Percentiles rank a stretch among this genome's conserved stretches.
Evolutionary conservation across 768 basidiomycete genomes (phyloP).

Genomic region (Suillus decipiens): DNA sequence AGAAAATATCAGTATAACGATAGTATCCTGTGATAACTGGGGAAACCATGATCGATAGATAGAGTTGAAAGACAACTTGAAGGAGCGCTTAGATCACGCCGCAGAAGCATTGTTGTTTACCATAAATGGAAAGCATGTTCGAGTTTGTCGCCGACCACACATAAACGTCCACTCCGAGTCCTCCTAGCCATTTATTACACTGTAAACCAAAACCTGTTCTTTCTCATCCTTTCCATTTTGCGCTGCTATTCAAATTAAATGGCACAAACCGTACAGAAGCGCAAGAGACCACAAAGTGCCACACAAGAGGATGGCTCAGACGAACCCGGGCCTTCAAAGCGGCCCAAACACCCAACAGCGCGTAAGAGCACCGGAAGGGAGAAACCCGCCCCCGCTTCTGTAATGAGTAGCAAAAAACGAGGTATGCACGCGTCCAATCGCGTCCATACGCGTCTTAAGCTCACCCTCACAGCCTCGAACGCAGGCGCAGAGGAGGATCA

Average conservation of each 20-base stretch:
- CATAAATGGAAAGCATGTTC: slow-evolving; percentile 5
- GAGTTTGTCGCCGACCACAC: neutral
- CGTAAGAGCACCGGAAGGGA: slow-evolving; percentile 83
- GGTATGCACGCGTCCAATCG: slow-evolving; percentile 27
- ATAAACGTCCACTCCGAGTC: neutral
- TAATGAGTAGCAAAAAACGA: slow-evolving; percentile 23
- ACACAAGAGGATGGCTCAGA: slow-evolving; percentile 42
- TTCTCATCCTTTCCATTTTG: slow-evolving; percentile 7
- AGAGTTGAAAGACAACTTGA: slow-evolving; percentile 14
- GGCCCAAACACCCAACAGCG: slow-evolving; percentile 60
- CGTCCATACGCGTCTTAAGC: slow-evolving; percentile 6
- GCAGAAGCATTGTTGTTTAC: neutral
- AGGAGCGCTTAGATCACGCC: neutral
- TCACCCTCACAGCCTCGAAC: slow-evolving; percentile 20
- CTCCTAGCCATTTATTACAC: slow-evolving; percentile 6
- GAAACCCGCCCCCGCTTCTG: slow-evolving; percentile 37
- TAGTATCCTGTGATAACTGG: slow-evolving; percentile 71
- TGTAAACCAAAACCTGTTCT: neutral
- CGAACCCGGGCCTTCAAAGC: slow-evolving; percentile 44
- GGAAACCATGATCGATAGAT: slow-evolving; percentile 30
- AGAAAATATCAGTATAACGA: slow-evolving; percentile 84
- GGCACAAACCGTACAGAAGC: slow-evolving; percentile 70
- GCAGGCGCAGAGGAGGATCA: slow-evolving; percentile 25
- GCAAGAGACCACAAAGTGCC: slow-evolving; percentile 40
- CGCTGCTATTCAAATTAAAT: slow-evolving; percentile 36